phyloP scores from a whole-genome alignment of 306 rosid species.

The Citrullus colocynthis region DNA sequence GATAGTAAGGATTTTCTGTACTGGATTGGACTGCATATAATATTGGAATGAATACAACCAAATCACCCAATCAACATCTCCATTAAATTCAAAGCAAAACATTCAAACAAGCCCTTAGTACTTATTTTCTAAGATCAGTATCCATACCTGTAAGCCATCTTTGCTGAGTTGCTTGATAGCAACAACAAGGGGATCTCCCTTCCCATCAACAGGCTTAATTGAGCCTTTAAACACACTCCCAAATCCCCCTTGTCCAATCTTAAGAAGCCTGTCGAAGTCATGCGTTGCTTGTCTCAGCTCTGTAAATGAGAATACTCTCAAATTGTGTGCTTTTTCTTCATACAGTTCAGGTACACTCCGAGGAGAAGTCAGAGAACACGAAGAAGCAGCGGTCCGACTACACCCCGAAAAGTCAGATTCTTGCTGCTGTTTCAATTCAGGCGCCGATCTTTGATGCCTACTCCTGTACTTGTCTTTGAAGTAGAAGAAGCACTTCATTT shows the following conservation, averaged over 20 bases:
- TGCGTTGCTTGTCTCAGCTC: slow-evolving; percentile 59
- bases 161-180: slow-evolving; percentile 69
- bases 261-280: slow-evolving; percentile 45
- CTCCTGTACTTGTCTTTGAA: slow-evolving; percentile 34
- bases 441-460: slow-evolving; percentile 51
- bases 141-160: slow-evolving; percentile 65
- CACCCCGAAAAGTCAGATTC: slow-evolving; percentile 28
- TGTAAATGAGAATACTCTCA: slow-evolving; percentile 39
- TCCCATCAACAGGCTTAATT: slow-evolving; percentile 44
- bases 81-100: background rate
- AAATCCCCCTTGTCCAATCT: slow-evolving; percentile 94
- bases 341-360: slow-evolving; percentile 67
- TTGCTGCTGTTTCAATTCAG: slow-evolving; percentile 37
- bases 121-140: background rate
- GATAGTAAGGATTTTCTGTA: background rate
- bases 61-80: background rate
- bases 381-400: slow-evolving; percentile 35
- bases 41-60: background rate
- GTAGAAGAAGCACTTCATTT: slow-evolving; percentile 66
- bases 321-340: slow-evolving; percentile 66
- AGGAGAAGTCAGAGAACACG: slow-evolving; percentile 34
- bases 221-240: slow-evolving; percentile 75
- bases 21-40: background rate
- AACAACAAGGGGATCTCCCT: slow-evolving; percentile 34
- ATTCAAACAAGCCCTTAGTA: background rate